These are phyloP conservation scores for Amphirosellinia nigrospora DNA, from an alignment of 495 filamentous ascomycete species.

Conservation along the genomic window DNA sequence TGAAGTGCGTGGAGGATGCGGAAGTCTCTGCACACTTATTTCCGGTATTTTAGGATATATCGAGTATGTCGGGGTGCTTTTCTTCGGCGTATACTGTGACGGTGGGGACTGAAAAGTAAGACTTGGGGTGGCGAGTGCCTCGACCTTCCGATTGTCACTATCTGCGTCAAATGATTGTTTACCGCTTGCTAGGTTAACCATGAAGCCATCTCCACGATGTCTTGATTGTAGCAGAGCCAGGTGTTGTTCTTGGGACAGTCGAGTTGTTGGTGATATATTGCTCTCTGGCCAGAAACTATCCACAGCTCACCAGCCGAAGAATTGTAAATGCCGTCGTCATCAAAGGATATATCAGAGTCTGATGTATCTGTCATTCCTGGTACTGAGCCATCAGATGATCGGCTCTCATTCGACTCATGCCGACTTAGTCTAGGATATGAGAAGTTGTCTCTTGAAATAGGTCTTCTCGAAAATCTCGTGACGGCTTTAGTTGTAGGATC, in stretches of 20 bases:
- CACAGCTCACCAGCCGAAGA: conserved; percentile 37
- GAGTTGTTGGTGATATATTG: neutral
- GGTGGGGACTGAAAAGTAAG: conserved; percentile 14
- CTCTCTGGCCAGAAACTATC: conserved; percentile 40
- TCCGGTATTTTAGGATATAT: conserved; percentile 34
- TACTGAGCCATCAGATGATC: conserved; percentile 37
- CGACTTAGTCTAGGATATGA: conserved; percentile 37
- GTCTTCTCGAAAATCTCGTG: conserved; percentile 25
- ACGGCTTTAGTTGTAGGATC: conserved; percentile 16
- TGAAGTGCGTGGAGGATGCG: conserved; percentile 38
- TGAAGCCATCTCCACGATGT: conserved; percentile 25
- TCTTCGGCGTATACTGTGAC: conserved; percentile 26
- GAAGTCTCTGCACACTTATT: conserved; percentile 4
- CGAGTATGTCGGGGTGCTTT: conserved; percentile 29
- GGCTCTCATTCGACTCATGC: conserved; percentile 36
- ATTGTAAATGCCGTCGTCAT: conserved; percentile 36
- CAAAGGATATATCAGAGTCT: conserved; percentile 39
- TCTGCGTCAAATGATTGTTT: conserved; percentile 9
- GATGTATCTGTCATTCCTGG: conserved; percentile 42
- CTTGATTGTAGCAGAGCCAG: conserved; percentile 29
- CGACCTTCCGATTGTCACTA: conserved; percentile 12
- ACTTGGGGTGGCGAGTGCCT: conserved; percentile 13
- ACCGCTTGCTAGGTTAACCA: conserved; percentile 12
- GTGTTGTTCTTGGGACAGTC: conserved; percentile 29
- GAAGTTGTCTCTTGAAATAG: conserved; percentile 33